Evolutionary conservation across 345 rosid species (phyloP), one percentile per base, ranked within the genome.

Genomic region (Physaria fendleri): DNA sequence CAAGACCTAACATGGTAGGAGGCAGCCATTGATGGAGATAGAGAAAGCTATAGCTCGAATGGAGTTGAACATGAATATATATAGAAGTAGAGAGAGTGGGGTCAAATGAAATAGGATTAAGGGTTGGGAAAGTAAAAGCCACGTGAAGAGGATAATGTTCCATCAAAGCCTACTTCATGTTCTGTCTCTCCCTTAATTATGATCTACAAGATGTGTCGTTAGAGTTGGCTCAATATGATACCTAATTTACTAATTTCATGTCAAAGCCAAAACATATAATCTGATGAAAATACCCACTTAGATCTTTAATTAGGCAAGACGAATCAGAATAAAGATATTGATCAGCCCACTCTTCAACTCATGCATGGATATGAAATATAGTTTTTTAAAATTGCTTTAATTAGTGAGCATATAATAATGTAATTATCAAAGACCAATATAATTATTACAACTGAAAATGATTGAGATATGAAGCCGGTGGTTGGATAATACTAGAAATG

Each of bases 1-100:
- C 68, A 34, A 4, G 85, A 85, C 16, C 84, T 63, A 18, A 74
- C 67, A 9, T 72, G 67, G 76, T 74, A 74, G 5, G 58, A 66
- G 20, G 23, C 27, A 60, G 73, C 66, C 72, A 68, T 68, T 68
- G 66, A 24, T 50, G 11, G 45, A 59, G 65, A 57, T 41, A 27
- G 27, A 25, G 44, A 38, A 5, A 56, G 51, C 17, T 51, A 51
- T 59, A 43, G 66, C 55, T 51, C 7, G 21, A 68, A 2, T 17
- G 64, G 47, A 66, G 56, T 59, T 41, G 41, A 13, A 22, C 12
- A 30, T 7, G 62, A 27, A 17, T 66, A 38, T 47, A n/a, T n/a
- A n/a, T n/a, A n/a, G n/a, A n/a, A n/a, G n/a, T n/a, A n/a, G n/a
- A n/a, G n/a, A n/a, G n/a, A n/a, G n/a, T n/a, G n/a, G n/a, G n/a